A percentile compares a stretch with the other conserved stretches of the same genome.
Conservation (phyloP, 768 basidiomycete genomes). For the Pholiota microspora region DNA sequence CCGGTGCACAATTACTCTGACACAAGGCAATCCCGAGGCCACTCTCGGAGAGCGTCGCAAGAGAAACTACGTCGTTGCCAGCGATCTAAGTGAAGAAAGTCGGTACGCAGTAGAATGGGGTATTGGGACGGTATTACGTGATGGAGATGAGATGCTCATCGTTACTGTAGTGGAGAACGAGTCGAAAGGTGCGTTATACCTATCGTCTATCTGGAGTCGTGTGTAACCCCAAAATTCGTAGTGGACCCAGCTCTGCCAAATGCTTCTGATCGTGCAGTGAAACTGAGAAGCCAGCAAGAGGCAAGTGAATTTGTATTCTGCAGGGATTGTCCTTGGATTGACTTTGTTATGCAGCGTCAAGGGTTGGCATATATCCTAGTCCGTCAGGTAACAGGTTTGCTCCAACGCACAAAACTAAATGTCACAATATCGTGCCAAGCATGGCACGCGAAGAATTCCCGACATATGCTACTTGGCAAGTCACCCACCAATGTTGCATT, state of each 20-base stretch:
- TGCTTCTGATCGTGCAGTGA: slow-evolving; percentile 69
- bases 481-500: slow-evolving; percentile 3
- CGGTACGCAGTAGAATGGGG: slow-evolving; percentile 98
- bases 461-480: slow-evolving; percentile 83
- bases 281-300: slow-evolving; percentile 90
- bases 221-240: slow-evolving; percentile 21
- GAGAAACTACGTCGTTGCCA: slow-evolving; percentile 83
- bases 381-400: slow-evolving; percentile 83
- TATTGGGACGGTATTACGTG: slow-evolving; percentile 91
- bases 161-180: slow-evolving; percentile 94
- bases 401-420: slow-evolving; percentile 88
- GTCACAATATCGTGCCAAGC: slow-evolving; percentile 91
- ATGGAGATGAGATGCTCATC: slow-evolving; percentile 92
- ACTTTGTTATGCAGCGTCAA: slow-evolving; percentile 62
- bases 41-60: slow-evolving; percentile 53
- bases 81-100: slow-evolving; percentile 93
- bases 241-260: slow-evolving; percentile 73
- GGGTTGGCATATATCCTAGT: slow-evolving; percentile 84
- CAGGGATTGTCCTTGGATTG: background rate
- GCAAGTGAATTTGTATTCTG: slow-evolving; percentile 32
- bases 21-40: slow-evolving; percentile 76
- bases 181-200: slow-evolving; percentile 60
- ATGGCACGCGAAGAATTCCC: slow-evolving; percentile 93
- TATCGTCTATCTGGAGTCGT: slow-evolving; percentile 4
- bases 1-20: slow-evolving; percentile 85